Evolutionary conservation across 768 basidiomycete genomes (phyloP).

Genomic region (Krasilnikovozyma curviuscula): DNA sequence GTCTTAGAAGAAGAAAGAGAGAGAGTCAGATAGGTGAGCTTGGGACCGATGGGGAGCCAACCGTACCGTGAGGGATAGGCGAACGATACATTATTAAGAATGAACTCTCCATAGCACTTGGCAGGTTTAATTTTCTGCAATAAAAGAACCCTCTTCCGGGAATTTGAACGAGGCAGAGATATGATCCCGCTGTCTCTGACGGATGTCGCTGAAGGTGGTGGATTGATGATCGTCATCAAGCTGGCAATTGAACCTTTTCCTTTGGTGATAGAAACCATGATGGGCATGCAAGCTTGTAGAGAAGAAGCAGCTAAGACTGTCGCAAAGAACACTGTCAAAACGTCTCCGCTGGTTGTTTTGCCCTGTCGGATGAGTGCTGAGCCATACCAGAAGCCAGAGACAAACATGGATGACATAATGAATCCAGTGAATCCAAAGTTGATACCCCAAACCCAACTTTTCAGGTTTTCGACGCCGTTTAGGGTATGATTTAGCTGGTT

Average conservation of each 20-base stretch:
- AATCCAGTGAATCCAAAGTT: slow-evolving; percentile 55
- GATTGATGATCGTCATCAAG: slow-evolving; percentile 42
- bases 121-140: slow-evolving; percentile 49
- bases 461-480: slow-evolving; percentile 33
- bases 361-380: slow-evolving; percentile 68
- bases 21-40: too few species aligned
- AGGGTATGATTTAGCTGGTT: slow-evolving; percentile 33
- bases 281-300: slow-evolving; percentile 69
- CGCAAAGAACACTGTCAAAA: slow-evolving; percentile 98
- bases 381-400: slow-evolving; percentile 93
- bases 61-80: slow-evolving; percentile 60
- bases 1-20: too few species aligned
- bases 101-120: slow-evolving; percentile 51
- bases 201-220: slow-evolving; percentile 11
- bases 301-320: slow-evolving; percentile 76
- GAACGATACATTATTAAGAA: slow-evolving; percentile 42
- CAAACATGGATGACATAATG: slow-evolving; percentile 76
- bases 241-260: slow-evolving; percentile 65
- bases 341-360: slow-evolving; percentile 46
- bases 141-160: too few species aligned
- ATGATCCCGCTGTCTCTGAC: background rate
- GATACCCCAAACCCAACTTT: slow-evolving; percentile 57
- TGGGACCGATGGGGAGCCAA: too few species aligned
- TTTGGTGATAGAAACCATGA: slow-evolving; percentile 53
- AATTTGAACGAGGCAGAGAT: too few species aligned